A percentile compares a stretch with the other conserved stretches of the same genome.
Conservation (phyloP, 2,329 filamentous ascomycete species). For the Samsoniella hepiali region DNA sequence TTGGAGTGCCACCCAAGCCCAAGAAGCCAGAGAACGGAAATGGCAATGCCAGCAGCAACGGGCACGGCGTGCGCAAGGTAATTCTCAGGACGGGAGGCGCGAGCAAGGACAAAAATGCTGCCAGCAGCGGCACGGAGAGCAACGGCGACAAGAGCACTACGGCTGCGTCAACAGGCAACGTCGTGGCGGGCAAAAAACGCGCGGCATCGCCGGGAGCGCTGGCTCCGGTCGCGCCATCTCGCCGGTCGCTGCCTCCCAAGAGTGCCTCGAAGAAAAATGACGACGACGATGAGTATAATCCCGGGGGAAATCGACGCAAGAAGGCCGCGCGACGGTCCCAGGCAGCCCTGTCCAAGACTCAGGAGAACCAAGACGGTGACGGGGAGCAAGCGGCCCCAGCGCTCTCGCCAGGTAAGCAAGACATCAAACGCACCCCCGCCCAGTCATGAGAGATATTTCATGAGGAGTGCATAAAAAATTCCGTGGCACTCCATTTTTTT, state of each 20-base stretch:
- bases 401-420: conserved; percentile 17
- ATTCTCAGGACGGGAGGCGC: conserved; percentile 40
- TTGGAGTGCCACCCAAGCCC: conserved; percentile 68
- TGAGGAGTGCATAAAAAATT: not conserved
- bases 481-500: not conserved
- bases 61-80: conserved; percentile 40
- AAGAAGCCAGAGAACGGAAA: conserved; percentile 36
- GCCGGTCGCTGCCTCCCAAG: conserved; percentile 23
- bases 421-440: not conserved
- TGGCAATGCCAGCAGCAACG: conserved; percentile 11
- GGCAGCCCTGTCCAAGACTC: conserved; percentile 16
- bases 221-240: conserved; percentile 23
- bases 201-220: conserved; percentile 17
- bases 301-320: conserved; percentile 34
- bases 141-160: conserved; percentile 1
- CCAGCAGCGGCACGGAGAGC: conserved; percentile 26
- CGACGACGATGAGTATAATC: conserved; percentile 44
- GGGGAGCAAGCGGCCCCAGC: conserved; percentile 10
- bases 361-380: conserved; percentile 21
- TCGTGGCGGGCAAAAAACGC: conserved; percentile 13
- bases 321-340: conserved; percentile 20
- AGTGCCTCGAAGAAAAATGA: conserved; percentile 31
- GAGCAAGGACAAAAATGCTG: conserved; percentile 24
- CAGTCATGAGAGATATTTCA: not conserved
- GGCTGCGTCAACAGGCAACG: conserved; percentile 15